phyloP scores from a whole-genome alignment of 257 asterid genomes.

The Anisodus tanguticus region DNA sequence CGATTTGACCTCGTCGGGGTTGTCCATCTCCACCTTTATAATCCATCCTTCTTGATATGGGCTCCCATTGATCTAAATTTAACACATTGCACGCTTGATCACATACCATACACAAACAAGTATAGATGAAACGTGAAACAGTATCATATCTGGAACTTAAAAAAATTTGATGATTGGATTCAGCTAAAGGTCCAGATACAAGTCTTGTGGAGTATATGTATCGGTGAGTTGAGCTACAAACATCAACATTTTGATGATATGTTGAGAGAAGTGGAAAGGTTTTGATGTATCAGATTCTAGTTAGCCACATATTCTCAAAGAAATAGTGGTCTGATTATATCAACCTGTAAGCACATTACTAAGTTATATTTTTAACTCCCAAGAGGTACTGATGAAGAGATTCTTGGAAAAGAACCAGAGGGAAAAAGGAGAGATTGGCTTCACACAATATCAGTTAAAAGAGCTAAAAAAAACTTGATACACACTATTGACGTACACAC shows the following conservation, averaged over 20 bases:
- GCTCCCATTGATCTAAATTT: constrained; percentile 65
- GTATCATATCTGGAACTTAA: background rate
- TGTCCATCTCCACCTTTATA: constrained; percentile 77
- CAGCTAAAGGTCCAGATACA: too few relatives aligned
- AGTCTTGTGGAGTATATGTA: background rate
- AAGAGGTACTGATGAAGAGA: background rate
- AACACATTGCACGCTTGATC: background rate
- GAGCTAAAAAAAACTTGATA: background rate
- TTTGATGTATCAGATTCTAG: background rate
- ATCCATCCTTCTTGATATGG: constrained; percentile 92
- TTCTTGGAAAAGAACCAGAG: background rate
- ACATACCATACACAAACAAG: background rate
- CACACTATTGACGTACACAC: background rate
- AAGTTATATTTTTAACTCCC: background rate
- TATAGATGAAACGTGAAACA: background rate
- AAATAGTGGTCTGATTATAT: background rate
- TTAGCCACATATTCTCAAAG: background rate
- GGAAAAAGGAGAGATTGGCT: background rate
- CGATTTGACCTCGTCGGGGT: constrained; percentile 51
- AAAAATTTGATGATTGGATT: background rate
- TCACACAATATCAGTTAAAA: background rate
- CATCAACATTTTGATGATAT: background rate
- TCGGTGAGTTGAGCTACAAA: background rate
- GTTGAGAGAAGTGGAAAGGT: background rate
- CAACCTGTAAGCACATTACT: background rate